Evolutionary conservation across 768 basidiomycete species (phyloP).

Genomic region (Porphyrellus cyaneotinctus): DNA sequence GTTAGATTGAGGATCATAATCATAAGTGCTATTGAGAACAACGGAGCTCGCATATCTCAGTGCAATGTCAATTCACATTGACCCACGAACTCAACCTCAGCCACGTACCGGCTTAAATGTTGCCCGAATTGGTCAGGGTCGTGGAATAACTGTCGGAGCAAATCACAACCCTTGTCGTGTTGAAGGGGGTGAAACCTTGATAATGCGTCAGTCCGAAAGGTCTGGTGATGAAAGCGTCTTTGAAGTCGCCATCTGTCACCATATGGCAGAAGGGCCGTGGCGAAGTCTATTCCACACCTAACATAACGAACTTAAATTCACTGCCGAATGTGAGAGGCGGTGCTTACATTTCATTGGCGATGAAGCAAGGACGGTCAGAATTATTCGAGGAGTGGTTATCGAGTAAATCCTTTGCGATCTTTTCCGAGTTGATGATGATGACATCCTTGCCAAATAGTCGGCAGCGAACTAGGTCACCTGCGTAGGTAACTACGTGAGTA

Average conservation of each 20-base stretch:
- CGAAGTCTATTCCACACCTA: conserved; percentile 13
- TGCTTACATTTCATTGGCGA: conserved; percentile 13
- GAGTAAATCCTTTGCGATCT: conserved; percentile 8
- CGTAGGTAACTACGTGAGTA: conserved; percentile 35
- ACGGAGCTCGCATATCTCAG: conserved; percentile 8
- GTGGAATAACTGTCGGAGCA: conserved; percentile 30
- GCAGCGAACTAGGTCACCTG: conserved; percentile 11
- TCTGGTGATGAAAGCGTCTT: conserved; percentile 23
- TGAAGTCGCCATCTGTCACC: background rate
- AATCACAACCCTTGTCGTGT: conserved; percentile 22
- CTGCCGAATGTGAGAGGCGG: background rate
- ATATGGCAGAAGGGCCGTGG: conserved; percentile 2
- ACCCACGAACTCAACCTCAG: conserved; percentile 13
- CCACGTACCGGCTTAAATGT: conserved; percentile 16
- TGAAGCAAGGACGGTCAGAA: conserved; percentile 42
- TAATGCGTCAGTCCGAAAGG: conserved; percentile 13
- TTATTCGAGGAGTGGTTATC: conserved; percentile 43
- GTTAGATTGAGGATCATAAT: conserved; percentile 9
- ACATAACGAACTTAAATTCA: background rate
- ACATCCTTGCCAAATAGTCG: conserved; percentile 40
- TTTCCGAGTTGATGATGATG: conserved; percentile 33
- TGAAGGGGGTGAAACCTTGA: conserved; percentile 25
- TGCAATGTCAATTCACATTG: background rate
- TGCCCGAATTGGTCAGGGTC: conserved; percentile 23
- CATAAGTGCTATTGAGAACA: conserved; percentile 7